These are phyloP conservation scores for Lodderomyces oxycetoniae DNA, from an alignment of 1,139 yeast species.

Conservation along the genomic window DNA sequence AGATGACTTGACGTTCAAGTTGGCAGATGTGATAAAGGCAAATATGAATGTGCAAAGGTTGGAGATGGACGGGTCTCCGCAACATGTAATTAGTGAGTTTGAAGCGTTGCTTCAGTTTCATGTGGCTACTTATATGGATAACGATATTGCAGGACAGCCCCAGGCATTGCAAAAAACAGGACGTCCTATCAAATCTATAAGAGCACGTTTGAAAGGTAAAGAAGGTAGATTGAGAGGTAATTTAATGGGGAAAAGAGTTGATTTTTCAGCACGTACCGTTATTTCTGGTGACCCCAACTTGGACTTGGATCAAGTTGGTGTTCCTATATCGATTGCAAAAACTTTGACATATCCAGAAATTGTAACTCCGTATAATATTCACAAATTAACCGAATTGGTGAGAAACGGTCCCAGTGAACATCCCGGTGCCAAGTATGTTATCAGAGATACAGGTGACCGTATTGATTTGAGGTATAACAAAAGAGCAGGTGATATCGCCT, in stretches of 20 bases:
- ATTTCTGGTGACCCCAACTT: slow-evolving; percentile 98
- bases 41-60: slow-evolving; percentile 92
- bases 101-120: slow-evolving; percentile 94
- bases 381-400: slow-evolving; percentile 83
- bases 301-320: slow-evolving; percentile 98
- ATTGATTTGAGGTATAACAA: slow-evolving; percentile 94
- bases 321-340: slow-evolving; percentile 93
- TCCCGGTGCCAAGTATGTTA: slow-evolving; percentile 98
- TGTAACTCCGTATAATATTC: slow-evolving; percentile 96
- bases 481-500: slow-evolving; percentile 96
- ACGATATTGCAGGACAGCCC: slow-evolving; percentile 99
- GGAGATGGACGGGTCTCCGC: slow-evolving; percentile 98
- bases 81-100: slow-evolving; percentile 94
- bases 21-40: slow-evolving; percentile 95
- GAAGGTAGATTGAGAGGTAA: slow-evolving; percentile 99
- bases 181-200: slow-evolving; percentile 94
- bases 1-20: slow-evolving; percentile 96
- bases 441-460: slow-evolving; percentile 98
- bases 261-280: slow-evolving; percentile 97
- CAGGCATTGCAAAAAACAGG: slow-evolving; percentile 98
- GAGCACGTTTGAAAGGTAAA: slow-evolving; percentile 98
- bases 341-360: slow-evolving; percentile 95
- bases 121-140: slow-evolving; percentile 99
- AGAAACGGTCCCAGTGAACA: slow-evolving; percentile 99
- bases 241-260: slow-evolving; percentile 99